A percentile compares a stretch with the other conserved stretches of the same genome.
Conservation (phyloP, 75 land plant genomes). For the Cupressus sempervirens region DNA sequence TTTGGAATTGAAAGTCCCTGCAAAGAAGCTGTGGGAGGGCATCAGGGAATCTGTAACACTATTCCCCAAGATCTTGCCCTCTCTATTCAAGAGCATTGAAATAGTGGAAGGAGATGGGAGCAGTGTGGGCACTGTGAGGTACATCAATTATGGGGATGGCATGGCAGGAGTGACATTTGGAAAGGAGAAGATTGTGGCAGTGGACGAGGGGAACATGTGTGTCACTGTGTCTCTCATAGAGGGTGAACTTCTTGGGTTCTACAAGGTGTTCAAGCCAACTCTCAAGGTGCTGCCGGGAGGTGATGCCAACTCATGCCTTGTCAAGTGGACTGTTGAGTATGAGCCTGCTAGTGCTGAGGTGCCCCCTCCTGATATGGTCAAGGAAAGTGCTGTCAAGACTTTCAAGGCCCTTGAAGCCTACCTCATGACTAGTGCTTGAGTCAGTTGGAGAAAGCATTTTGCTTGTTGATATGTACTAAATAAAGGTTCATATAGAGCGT, state of each 20-base stretch:
- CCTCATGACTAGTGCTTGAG: conserved; percentile 11
- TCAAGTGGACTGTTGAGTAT: conserved; percentile 27
- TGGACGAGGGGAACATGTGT: conserved; percentile 36
- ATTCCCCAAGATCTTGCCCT: conserved; percentile 61
- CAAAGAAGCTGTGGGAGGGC: conserved; percentile 42
- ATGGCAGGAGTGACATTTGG: conserved; percentile 19
- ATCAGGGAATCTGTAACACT: conserved; percentile 35
- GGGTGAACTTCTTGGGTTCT: conserved; percentile 41
- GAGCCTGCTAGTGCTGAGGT: conserved; percentile 17
- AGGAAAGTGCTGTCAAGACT: conserved; percentile 21
- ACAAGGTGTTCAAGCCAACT: conserved; percentile 38
- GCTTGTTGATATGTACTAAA: background rate
- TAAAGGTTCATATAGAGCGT: background rate
- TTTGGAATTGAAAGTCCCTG: conserved; percentile 43
- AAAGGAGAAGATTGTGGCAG: conserved; percentile 49
- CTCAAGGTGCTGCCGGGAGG: conserved; percentile 30
- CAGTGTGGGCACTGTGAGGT: conserved; percentile 50
- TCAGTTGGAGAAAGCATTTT: background rate
- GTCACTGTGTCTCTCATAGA: conserved; percentile 45
- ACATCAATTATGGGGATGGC: conserved; percentile 48
- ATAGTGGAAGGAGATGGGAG: conserved; percentile 63
- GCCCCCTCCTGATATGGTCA: conserved; percentile 19
- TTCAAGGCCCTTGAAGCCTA: conserved; percentile 32
- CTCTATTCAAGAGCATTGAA: conserved; percentile 46
- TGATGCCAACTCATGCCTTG: conserved; percentile 6